These are phyloP conservation scores for Stachybotrys chartarum DNA, from an alignment of 2,329 filamentous ascomycete species.

Conservation along the genomic window DNA sequence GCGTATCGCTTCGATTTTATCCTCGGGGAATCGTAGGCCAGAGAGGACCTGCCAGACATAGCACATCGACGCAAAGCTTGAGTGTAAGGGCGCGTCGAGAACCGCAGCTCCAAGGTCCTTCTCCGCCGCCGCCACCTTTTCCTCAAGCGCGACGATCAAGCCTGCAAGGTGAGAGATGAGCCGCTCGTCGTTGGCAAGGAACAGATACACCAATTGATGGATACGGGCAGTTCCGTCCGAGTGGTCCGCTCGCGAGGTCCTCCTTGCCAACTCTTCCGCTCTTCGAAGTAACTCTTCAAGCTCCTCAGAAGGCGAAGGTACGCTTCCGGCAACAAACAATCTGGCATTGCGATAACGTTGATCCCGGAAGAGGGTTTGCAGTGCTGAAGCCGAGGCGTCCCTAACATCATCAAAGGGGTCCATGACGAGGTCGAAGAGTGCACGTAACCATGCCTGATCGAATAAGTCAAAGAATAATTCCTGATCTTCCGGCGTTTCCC, in stretches of 20 bases:
- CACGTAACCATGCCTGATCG: conserved; percentile 47
- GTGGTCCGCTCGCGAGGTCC: conserved; percentile 80
- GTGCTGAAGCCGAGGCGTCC: conserved; percentile 42
- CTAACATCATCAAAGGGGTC: conserved; percentile 93
- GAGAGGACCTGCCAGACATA: conserved; percentile 47
- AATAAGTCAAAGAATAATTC: conserved; percentile 32
- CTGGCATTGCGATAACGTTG: conserved; percentile 21
- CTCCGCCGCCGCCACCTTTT: conserved; percentile 56
- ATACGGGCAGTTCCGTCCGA: conserved; percentile 82
- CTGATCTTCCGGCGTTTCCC: conserved; percentile 31
- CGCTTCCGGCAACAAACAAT: conserved; percentile 8
- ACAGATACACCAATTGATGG: conserved; percentile 61
- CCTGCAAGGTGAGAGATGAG: conserved; percentile 45
- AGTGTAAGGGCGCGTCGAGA: conserved; percentile 59
- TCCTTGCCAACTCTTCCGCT: conserved; percentile 52
- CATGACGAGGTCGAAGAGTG: conserved; percentile 71
- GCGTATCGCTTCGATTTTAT: conserved; percentile 26
- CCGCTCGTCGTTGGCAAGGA: conserved; percentile 35
- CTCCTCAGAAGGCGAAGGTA: conserved; percentile 16
- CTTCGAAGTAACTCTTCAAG: conserved; percentile 40
- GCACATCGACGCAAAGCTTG: conserved; percentile 59
- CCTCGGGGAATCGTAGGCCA: conserved; percentile 28
- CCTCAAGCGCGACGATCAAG: conserved; percentile 55
- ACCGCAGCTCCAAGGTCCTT: conserved; percentile 60
- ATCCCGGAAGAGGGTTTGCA: conserved; percentile 41